Evolutionary conservation across 2,329 filamentous ascomycete genomes (phyloP), one percentile per base, ranked within the genome.

Genomic region (Ceratocystis lukuohia): DNA sequence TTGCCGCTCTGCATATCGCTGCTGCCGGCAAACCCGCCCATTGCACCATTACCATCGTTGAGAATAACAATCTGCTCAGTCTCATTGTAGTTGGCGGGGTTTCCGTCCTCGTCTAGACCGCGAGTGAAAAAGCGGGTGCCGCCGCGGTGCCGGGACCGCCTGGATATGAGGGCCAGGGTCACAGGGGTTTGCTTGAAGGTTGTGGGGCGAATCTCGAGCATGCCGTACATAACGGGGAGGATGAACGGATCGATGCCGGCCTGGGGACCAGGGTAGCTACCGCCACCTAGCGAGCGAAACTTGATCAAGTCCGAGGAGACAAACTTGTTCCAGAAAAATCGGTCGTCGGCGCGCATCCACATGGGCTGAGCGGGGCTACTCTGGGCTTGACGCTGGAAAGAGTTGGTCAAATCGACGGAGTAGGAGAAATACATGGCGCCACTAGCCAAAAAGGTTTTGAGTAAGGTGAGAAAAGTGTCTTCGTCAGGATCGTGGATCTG

Each of bases 61-160:
- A 97, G 77, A 46, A 99, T 85, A 68, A 96, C 82, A 44, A 94
- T 81, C 74, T 99, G 94, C 74, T 99, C 94, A 0, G 94, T 97
- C 80, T 99, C 94, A 74, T 99, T 99, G 81, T 93, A 99, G 75
- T 99, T 99, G 70, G 94, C 91, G n/a, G 94, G 94, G 74, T 97
- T 86, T 28, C 94, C 94, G 69, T 94, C 82, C 70, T 96, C 92
- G 73, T 99, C 93, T 61, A 97, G 85, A 64, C 94, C 94, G 70
- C 94, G 86, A 1, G 94, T 95, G 74, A 99, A 94, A 77, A 96
- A 97, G 73, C 95, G 82, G 17, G 94, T 97, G 57, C 94, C 94
- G 45, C 87, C 92, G 69, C 93, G 85, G 75, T 94, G 87, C 70
- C 95, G 84, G 25, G 92, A 96, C 71, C 94, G 85, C 69, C 94